phyloP scores from a whole-genome alignment of 306 rosid genomes.

The Sesbania bispinosa region DNA sequence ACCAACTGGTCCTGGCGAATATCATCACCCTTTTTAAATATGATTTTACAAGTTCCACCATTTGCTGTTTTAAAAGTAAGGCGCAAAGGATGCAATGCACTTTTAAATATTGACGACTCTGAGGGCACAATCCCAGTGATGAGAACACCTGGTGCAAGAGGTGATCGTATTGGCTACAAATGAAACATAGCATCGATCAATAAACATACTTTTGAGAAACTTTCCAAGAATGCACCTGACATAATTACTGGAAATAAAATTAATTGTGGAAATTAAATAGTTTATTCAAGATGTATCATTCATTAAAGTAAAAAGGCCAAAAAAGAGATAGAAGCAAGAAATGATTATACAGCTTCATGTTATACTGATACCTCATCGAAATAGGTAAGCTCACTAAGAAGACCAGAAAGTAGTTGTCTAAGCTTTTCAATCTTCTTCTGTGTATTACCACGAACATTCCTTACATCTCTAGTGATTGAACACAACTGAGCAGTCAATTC shows the following conservation, averaged over 20 bases:
- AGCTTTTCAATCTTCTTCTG: constrained; percentile 98
- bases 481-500: constrained; percentile 94
- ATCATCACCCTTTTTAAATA: constrained; percentile 95
- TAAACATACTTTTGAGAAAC: constrained; percentile 15
- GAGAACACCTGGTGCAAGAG: constrained; percentile 80
- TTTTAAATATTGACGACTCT: constrained; percentile 92
- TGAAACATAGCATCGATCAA: constrained; percentile 27
- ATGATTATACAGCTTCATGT: neutral
- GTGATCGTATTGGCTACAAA: constrained; percentile 87
- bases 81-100: constrained; percentile 95
- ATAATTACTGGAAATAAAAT: neutral
- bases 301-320: neutral
- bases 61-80: constrained; percentile 80
- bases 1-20: constrained; percentile 97
- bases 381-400: constrained; percentile 90
- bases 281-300: constrained; percentile 10
- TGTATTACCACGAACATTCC: constrained; percentile 90
- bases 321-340: constrained; percentile 8
- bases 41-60: constrained; percentile 76
- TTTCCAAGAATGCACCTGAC: constrained; percentile 13
- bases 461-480: constrained; percentile 83
- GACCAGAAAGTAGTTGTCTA: constrained; percentile 92
- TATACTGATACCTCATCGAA: constrained; percentile 82
- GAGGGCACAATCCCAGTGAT: constrained; percentile 84
- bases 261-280: neutral